Percentiles rank a stretch among this genome's conserved stretches.
phyloP scores from a whole-genome alignment of 2,329 filamentous ascomycete species.

The Helotiales sp. region DNA sequence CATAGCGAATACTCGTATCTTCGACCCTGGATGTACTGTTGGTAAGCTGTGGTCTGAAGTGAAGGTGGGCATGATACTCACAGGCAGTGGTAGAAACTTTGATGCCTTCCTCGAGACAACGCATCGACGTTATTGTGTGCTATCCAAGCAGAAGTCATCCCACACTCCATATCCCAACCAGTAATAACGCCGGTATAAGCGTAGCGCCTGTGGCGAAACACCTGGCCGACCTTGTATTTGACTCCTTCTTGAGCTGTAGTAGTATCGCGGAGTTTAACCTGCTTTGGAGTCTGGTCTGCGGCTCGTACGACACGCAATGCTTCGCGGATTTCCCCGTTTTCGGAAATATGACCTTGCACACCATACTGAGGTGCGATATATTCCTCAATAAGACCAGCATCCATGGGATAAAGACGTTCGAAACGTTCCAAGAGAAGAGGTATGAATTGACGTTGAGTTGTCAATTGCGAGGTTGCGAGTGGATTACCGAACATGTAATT shows the following conservation, averaged over 20 bases:
- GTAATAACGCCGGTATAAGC: conserved; percentile 78
- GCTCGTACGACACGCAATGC: conserved; percentile 55
- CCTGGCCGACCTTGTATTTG: conserved; percentile 72
- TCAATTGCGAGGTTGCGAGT: conserved; percentile 22
- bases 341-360: conserved; percentile 30
- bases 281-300: conserved; percentile 55
- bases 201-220: conserved; percentile 82
- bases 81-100: conserved; percentile 86
- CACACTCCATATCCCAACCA: conserved; percentile 70
- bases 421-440: conserved; percentile 37
- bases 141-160: conserved; percentile 59
- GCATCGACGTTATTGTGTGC: conserved; percentile 62
- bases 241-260: conserved; percentile 42
- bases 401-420: conserved; percentile 39
- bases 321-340: conserved; percentile 43
- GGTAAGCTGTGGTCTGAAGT: conserved; percentile 20
- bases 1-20: conserved; percentile 70
- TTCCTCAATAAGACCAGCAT: conserved; percentile 39
- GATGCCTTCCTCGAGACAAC: conserved; percentile 57
- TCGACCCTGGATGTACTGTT: conserved; percentile 51
- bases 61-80: conserved; percentile 49
- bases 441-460: conserved; percentile 35
- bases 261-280: conserved; percentile 37
- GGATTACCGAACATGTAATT: conserved; percentile 36
- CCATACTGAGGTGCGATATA: conserved; percentile 37